Conservation (phyloP, 1,284 basidiomycete genomes). For the Rhodotorula sp. region DNA sequence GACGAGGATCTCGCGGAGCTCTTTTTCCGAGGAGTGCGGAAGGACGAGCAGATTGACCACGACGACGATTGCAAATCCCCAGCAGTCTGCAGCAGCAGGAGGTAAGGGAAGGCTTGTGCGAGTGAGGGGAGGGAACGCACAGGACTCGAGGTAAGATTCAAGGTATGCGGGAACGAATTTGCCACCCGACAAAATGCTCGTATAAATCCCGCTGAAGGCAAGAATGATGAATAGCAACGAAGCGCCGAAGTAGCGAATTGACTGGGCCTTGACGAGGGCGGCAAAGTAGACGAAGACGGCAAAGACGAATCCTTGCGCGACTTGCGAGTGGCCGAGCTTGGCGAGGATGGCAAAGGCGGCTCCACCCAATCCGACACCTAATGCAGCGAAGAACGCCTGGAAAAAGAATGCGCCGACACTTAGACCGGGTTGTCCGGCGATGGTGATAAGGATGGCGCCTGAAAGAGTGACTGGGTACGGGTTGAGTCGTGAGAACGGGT, state of each 20-base stretch:
- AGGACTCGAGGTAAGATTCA: slow-evolving; percentile 31
- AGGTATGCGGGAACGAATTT: slow-evolving; percentile 44
- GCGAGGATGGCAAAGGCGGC: slow-evolving; percentile 48
- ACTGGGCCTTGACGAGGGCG: slow-evolving; percentile 31
- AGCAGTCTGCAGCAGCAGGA: slow-evolving; percentile 13
- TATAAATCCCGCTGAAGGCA: slow-evolving; percentile 48
- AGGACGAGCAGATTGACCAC: slow-evolving; percentile 48
- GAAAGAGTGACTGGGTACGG: slow-evolving; percentile 44
- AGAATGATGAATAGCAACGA: slow-evolving; percentile 24
- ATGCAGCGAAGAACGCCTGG: slow-evolving; percentile 40
- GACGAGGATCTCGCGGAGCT: slow-evolving; percentile 48
- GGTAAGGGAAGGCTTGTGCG: too few species aligned
- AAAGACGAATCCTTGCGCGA: slow-evolving; percentile 50
- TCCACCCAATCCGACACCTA: slow-evolving; percentile 46
- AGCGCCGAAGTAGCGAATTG: slow-evolving; percentile 17
- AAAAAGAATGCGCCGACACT: slow-evolving; percentile 40
- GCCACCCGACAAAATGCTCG: slow-evolving; percentile 3
- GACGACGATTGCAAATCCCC: slow-evolving; percentile 47
- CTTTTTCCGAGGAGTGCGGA: slow-evolving; percentile 48
- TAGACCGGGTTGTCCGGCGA: slow-evolving; percentile 47
- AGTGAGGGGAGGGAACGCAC: neutral
- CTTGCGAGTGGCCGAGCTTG: slow-evolving; percentile 44
- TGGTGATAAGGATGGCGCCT: slow-evolving; percentile 43
- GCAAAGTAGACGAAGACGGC: slow-evolving; percentile 27
- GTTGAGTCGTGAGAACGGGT: slow-evolving; percentile 43